phyloP scores from a whole-genome alignment of 805 yeast genomes.

The Kuraishia floccosa region DNA sequence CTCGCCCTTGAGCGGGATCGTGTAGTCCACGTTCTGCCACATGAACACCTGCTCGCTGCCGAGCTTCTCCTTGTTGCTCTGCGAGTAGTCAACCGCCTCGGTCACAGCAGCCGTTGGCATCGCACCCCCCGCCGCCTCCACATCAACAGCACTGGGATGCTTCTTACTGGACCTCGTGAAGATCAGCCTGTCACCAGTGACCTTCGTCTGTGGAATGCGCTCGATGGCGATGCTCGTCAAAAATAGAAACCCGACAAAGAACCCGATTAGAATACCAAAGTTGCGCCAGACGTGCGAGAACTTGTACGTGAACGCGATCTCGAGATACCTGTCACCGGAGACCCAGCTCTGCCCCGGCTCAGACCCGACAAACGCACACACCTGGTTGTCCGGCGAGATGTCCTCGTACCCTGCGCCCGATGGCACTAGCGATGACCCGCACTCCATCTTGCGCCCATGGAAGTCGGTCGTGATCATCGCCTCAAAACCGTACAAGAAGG shows the following conservation, averaged over 20 bases:
- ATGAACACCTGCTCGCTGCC: slow-evolving; percentile 54
- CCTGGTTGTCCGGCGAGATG: slow-evolving; percentile 9
- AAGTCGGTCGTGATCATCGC: slow-evolving; percentile 57
- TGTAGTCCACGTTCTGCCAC: slow-evolving; percentile 70
- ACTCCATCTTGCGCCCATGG: slow-evolving; percentile 39
- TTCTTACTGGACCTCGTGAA: background rate
- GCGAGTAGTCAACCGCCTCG: too few relatives aligned
- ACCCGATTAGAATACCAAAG: slow-evolving; percentile 56
- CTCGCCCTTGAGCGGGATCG: slow-evolving; percentile 50
- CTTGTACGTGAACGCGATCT: slow-evolving; percentile 34
- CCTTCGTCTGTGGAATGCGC: slow-evolving; percentile 26
- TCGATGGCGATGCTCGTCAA: slow-evolving; percentile 35
- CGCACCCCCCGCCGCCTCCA: background rate
- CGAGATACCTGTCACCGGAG: slow-evolving; percentile 48
- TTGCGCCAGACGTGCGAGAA: slow-evolving; percentile 69
- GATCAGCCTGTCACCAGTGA: slow-evolving; percentile 7
- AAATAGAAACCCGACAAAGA: slow-evolving; percentile 45
- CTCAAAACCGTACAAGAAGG: slow-evolving; percentile 50
- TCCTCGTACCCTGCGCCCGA: slow-evolving; percentile 20
- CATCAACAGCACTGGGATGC: background rate
- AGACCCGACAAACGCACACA: slow-evolving; percentile 40
- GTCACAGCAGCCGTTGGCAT: background rate
- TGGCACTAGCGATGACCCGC: slow-evolving; percentile 38
- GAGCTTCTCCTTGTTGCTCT: too few relatives aligned
- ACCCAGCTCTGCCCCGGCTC: slow-evolving; percentile 39